Evolutionary conservation across 495 filamentous ascomycete genomes (phyloP).

Genomic region (Penicillium ochrochloron): DNA sequence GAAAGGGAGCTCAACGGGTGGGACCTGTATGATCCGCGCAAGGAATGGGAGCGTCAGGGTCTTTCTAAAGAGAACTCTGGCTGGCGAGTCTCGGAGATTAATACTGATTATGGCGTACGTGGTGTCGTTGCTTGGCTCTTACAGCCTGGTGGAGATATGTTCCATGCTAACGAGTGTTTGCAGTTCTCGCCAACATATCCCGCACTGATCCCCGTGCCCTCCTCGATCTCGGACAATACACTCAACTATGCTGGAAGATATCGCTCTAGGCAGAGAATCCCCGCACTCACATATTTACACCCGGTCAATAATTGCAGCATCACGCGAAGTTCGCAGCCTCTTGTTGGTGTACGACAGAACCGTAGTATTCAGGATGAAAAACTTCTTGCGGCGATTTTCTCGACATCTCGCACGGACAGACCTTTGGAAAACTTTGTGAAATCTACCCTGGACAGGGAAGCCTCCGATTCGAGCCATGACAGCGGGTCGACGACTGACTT

Average conservation of each 20-base stretch:
- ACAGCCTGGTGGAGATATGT: not conserved
- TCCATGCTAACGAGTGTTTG: conserved; percentile 32
- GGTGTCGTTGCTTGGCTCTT: not conserved
- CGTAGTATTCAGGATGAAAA: conserved; percentile 96
- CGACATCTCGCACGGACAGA: conserved; percentile 62
- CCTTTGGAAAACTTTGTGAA: conserved; percentile 51
- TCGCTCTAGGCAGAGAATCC: conserved; percentile 85
- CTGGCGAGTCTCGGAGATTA: conserved; percentile 92
- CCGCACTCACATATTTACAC: conserved; percentile 88
- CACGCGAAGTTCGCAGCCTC: conserved; percentile 89
- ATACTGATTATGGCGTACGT: conserved; percentile 74
- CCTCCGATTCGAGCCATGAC: conserved; percentile 60
- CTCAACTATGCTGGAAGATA: conserved; percentile 92
- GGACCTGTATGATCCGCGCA: conserved; percentile 82
- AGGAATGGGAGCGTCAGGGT: conserved; percentile 81
- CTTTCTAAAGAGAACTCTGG: conserved; percentile 76
- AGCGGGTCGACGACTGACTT: conserved; percentile 51
- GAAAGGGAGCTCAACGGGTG: conserved; percentile 83
- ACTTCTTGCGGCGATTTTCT: conserved; percentile 89
- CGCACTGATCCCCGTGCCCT: conserved; percentile 78
- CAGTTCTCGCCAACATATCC: conserved; percentile 97
- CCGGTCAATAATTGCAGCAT: conserved; percentile 97
- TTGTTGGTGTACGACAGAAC: conserved; percentile 85
- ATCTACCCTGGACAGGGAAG: conserved; percentile 53
- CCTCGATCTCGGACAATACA: conserved; percentile 90